Conservation (phyloP, 495 filamentous ascomycete species). For the Podospora didyma region DNA sequence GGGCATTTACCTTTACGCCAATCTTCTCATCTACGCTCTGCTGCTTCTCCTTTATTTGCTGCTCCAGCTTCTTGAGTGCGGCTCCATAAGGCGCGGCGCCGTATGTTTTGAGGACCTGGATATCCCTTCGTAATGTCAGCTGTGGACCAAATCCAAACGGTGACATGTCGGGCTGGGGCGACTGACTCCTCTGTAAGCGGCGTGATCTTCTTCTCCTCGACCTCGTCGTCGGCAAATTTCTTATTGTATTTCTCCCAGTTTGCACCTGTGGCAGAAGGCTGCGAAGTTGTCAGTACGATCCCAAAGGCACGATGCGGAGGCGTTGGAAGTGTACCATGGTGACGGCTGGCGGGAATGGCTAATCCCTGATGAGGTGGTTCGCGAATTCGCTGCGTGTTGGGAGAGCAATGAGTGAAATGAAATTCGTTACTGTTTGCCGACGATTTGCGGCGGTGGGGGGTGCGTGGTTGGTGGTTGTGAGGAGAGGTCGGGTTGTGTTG, state of each 20-base stretch:
- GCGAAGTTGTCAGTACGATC: background rate
- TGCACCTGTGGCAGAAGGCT: conserved; percentile 87
- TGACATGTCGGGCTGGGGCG: background rate
- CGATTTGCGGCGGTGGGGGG: no score
- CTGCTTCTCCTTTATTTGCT: conserved; percentile 97
- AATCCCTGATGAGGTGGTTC: background rate
- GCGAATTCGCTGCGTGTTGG: background rate
- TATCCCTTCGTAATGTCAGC: conserved; percentile 67
- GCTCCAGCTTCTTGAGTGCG: conserved; percentile 89
- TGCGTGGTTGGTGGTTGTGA: conserved; percentile 14
- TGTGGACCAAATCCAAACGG: conserved; percentile 15
- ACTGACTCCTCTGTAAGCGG: conserved; percentile 92
- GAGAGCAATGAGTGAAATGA: no score
- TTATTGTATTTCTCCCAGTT: conserved; percentile 99
- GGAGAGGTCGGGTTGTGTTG: conserved; percentile 10
- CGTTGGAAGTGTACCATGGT: conserved; percentile 21
- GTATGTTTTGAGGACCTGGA: conserved; percentile 98
- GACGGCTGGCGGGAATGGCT: conserved; percentile 8
- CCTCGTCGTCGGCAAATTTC: conserved; percentile 91
- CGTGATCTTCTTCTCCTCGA: conserved; percentile 98
- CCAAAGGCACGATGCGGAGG: background rate
- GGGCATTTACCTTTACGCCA: conserved; percentile 50
- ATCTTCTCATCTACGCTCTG: conserved; percentile 98
- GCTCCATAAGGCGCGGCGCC: conserved; percentile 93
- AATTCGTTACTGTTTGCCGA: no score